These are phyloP conservation scores for Cryptosporidium bovis DNA, from an alignment of 169 alveolate species.

Conservation along the genomic window DNA sequence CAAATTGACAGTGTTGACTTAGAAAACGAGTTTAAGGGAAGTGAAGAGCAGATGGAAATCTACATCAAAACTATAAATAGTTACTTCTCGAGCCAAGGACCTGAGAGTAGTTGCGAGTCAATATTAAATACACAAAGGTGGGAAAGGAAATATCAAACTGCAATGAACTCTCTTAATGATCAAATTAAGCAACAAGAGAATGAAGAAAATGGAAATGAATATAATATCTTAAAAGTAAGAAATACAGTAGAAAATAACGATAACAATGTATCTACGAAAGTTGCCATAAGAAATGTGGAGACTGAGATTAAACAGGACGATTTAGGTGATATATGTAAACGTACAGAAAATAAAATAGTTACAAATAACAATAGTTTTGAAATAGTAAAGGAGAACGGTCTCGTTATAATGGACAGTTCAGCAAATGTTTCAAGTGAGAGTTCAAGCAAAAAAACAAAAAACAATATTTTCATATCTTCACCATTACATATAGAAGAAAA, in stretches of 20 bases:
- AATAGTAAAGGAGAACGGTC: not conserved
- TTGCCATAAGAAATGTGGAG: too few relatives aligned
- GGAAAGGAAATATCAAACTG: slow-evolving; percentile 44
- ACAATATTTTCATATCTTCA: not conserved
- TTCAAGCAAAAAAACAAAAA: not conserved
- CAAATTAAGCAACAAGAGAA: slow-evolving; percentile 1
- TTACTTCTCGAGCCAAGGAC: slow-evolving; percentile 26
- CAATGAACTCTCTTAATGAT: slow-evolving; percentile 47
- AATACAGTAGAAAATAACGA: too few relatives aligned
- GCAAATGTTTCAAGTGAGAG: not conserved
- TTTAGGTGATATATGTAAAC: too few relatives aligned
- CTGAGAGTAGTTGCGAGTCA: slow-evolving; percentile 27
- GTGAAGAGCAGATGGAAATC: slow-evolving; percentile 31
- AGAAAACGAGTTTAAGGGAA: slow-evolving; percentile 22
- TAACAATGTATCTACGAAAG: too few relatives aligned
- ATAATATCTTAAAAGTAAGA: too few relatives aligned
- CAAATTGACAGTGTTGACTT: too few relatives aligned
- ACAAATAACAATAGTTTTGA: too few relatives aligned
- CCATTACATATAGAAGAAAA: too few relatives aligned
- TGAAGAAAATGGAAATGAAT: not conserved
- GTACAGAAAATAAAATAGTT: too few relatives aligned
- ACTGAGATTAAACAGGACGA: too few relatives aligned
- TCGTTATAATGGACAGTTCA: not conserved
- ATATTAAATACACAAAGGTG: slow-evolving; percentile 52
- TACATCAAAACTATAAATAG: slow-evolving; percentile 43